Evolutionary conservation across 1,284 basidiomycete species (phyloP), one percentile per base, ranked within the genome.

Genomic region (Sphagnurus paluster): DNA sequence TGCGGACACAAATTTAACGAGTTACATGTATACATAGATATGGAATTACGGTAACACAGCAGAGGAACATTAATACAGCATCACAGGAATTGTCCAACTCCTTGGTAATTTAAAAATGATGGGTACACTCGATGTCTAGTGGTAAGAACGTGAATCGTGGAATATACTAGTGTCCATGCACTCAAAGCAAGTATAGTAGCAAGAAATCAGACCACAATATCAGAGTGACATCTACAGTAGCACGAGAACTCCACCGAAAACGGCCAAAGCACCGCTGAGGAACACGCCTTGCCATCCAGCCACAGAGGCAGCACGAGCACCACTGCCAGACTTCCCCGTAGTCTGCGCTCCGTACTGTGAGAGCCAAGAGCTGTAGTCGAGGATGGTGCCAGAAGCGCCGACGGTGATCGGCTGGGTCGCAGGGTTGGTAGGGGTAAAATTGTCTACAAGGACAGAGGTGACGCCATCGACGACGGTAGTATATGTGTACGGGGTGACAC

Each of bases 381-480:
- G 60, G 39, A 87, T 60, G 0, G 77, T 76, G 14, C 85, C 85
- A 0, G 70, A 69, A 0, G 66, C 63, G 2, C 70, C 57, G 10
- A 67, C 53, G 1, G 55, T 58, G 4, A 71, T 63, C 0, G 67
- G 61, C 0, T 65, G 62, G 3, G 74, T 73, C 0, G 63, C 54
- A 7, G 76, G 71, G 33, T 71, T 77, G 3, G 77, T 75, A 2
- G 84, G 82, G 0, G 76, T 82, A 59, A 84, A 88, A 8, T 68
- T 69, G 48, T 73, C 83, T 10, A 61, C 53, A 25, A 78, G 14
- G 0, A 63, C 66, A 13, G 66, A 65, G 2, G 73, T 72, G n/a
- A 72, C 65, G 30, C 85, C 84, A 38, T 61, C 62, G 32, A 80
- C 71, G 46, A 84, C 68, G 5, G 82, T 87, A 10, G 80, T 83